phyloP scores from a whole-genome alignment of 2,329 filamentous ascomycete species.

The Coniochaeta sp. region DNA sequence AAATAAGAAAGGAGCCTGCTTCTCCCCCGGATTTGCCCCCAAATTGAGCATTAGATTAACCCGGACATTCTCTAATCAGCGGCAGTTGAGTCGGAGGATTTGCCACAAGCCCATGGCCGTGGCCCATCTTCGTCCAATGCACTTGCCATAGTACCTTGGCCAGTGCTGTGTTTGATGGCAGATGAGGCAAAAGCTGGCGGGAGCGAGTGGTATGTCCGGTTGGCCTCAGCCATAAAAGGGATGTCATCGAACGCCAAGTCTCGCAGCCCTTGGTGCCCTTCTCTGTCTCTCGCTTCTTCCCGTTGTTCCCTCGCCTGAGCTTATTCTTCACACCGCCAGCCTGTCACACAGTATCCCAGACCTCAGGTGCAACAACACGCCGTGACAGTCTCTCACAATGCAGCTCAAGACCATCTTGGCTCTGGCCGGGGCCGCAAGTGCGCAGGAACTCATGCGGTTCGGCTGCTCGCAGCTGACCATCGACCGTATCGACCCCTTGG shows the following conservation, averaged over 20 bases:
- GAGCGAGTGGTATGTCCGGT: background rate
- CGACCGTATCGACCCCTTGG: constrained; percentile 17
- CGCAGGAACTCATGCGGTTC: constrained; percentile 13
- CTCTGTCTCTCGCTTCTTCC: background rate
- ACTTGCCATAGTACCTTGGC: too few relatives aligned
- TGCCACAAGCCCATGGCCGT: background rate
- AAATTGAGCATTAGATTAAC: constrained; percentile 1
- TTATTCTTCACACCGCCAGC: background rate
- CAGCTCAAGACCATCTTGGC: constrained; percentile 6
- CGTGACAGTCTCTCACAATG: constrained; percentile 3
- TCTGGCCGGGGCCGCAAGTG: constrained; percentile 1
- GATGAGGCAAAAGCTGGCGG: background rate
- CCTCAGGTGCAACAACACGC: background rate
- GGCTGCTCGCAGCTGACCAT: constrained; percentile 17
- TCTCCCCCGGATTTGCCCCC: constrained; percentile 1
- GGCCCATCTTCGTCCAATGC: background rate
- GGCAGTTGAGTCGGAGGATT: background rate
- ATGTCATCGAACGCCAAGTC: background rate
- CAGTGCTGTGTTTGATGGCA: background rate
- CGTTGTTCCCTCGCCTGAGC: background rate
- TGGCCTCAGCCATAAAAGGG: background rate
- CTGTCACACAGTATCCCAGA: too few relatives aligned
- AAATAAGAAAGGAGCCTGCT: background rate
- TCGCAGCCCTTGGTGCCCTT: background rate
- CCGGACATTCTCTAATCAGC: background rate